Base-by-base conservation (phyloP, 768 basidiomycete genomes). In the Pleurotus cornucopiae region DNA sequence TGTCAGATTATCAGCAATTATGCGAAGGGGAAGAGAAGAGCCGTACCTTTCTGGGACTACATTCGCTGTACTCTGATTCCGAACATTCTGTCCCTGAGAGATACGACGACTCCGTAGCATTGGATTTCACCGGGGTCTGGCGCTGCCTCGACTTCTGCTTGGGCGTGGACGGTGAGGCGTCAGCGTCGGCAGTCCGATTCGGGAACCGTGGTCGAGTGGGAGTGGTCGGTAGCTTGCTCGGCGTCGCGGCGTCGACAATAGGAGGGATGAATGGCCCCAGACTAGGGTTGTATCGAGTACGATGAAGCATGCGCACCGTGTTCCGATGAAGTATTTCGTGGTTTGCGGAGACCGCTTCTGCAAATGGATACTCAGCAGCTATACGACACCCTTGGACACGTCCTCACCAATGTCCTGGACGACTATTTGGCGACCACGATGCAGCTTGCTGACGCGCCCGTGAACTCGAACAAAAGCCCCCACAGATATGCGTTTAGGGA, bases 241-340 rank as follows among this genome's bases (percentile, higher is more conserved):
- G 53, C 39, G 62, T 64, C 9, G 47, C 53, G 5, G 52, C 56
- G 2, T 38, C 11, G 30, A 16, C n/a, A 23, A 20, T 49, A 79
- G 81, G 16, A 85, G 75, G 7, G 75, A 63, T 59, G 89, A 90
- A 0, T 81, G 78, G 37, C 9, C 51, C 51, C 16, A 53, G 51
- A 40, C 7, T 23, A 25, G 34, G 51, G 39, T 53, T 41, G 39
- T 53, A 53, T 6, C 23, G 14, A 14, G 38, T 53, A 4, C 21
- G 68, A 63, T 88, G 87, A 4, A 89, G 70, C 1, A 74, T 63
- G 3, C 72, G 70, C 7, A 88, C 86, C 4, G 58, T 63, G 47
- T 73, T 69, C 73, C 81, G 80, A 60, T 91, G 88, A 2, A 62
- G 57, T 5, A 83, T 73, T 66, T 90, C 85, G 3, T 88, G 85